These are phyloP conservation scores for Coemansia sp. DNA, from an alignment of 192 early-diverging fungal species.

Conservation along the genomic window DNA sequence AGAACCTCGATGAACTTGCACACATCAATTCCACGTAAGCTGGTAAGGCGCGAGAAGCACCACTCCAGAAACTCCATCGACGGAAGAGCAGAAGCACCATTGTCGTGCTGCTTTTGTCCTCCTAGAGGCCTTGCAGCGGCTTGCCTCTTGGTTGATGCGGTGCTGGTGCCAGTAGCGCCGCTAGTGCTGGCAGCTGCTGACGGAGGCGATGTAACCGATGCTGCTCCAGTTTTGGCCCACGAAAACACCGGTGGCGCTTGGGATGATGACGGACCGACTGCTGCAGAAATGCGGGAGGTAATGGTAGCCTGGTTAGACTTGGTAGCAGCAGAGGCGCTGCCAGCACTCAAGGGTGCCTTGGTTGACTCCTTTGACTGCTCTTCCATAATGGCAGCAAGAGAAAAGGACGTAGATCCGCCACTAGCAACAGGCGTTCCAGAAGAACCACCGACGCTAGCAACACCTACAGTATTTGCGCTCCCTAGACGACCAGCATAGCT, in stretches of 20 bases:
- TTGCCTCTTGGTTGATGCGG: conserved; percentile 1
- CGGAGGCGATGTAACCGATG: not conserved
- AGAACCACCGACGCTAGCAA: conserved; percentile 1
- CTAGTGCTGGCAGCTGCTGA: not conserved
- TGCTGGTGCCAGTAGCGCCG: not conserved
- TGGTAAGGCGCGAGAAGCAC: conserved; percentile 67
- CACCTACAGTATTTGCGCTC: conserved; percentile 1
- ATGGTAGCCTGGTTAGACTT: not conserved
- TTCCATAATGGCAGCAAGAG: conserved; percentile 47
- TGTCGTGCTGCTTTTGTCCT: conserved; percentile 8
- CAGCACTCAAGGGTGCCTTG: not conserved
- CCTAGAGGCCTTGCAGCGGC: conserved; percentile 11
- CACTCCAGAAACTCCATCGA: conserved; percentile 74
- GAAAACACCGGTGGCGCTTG: conserved; percentile 4
- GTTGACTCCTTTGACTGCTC: conserved; percentile 42
- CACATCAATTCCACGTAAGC: conserved; percentile 59
- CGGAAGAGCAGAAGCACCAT: conserved; percentile 14
- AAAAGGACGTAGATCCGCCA: conserved; percentile 14
- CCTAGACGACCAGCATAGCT: conserved; percentile 48
- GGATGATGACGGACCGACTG: not conserved
- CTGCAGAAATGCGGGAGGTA: conserved; percentile 5
- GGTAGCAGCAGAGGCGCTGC: not conserved
- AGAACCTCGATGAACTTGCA: conserved; percentile 80
- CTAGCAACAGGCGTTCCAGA: not conserved
- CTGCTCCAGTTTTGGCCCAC: conserved; percentile 9